phyloP scores from a whole-genome alignment of 2,329 filamentous ascomycete genomes.

The Diplodia scrobiculata region DNA sequence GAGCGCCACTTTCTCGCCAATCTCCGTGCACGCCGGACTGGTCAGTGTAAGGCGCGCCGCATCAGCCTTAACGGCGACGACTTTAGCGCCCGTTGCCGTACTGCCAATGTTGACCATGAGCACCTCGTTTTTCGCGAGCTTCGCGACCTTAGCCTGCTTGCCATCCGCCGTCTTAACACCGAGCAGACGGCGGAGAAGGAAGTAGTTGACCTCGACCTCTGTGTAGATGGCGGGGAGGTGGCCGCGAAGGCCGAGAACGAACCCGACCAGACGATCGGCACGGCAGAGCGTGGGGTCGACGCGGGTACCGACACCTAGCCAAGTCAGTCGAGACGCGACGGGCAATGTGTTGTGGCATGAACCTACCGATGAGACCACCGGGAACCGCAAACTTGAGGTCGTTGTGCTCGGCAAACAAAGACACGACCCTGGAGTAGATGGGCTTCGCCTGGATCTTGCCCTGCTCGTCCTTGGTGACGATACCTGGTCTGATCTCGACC shows the following conservation, averaged over 20 bases:
- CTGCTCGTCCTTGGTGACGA: slow-evolving; percentile 91
- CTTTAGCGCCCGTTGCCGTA: slow-evolving; percentile 95
- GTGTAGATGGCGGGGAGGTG: slow-evolving; percentile 95
- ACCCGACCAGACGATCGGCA: slow-evolving; percentile 97
- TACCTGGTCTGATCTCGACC: slow-evolving; percentile 98
- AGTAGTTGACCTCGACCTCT: slow-evolving; percentile 99
- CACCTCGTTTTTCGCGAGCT: slow-evolving; percentile 97
- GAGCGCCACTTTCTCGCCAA: slow-evolving; percentile 97
- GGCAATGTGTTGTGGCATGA: neutral
- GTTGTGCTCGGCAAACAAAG: slow-evolving; percentile 96
- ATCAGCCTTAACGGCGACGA: slow-evolving; percentile 95
- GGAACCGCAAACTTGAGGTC: slow-evolving; percentile 98
- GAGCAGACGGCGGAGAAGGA: slow-evolving; percentile 87
- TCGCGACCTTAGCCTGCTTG: slow-evolving; percentile 99
- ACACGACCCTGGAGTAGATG: slow-evolving; percentile 92
- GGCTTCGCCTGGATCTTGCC: slow-evolving; percentile 95
- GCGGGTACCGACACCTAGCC: slow-evolving; percentile 79
- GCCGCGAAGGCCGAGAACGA: slow-evolving; percentile 93
- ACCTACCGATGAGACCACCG: slow-evolving; percentile 79
- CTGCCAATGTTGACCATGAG: slow-evolving; percentile 99
- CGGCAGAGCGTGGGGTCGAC: slow-evolving; percentile 97
- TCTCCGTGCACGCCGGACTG: slow-evolving; percentile 91
- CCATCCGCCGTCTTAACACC: slow-evolving; percentile 97
- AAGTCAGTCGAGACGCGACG: neutral
- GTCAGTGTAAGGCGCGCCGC: slow-evolving; percentile 92